Evolutionary conservation across 805 yeast species (phyloP), one percentile per base, ranked within the genome.

Genomic region (Aciculoconidium aculeatum): DNA sequence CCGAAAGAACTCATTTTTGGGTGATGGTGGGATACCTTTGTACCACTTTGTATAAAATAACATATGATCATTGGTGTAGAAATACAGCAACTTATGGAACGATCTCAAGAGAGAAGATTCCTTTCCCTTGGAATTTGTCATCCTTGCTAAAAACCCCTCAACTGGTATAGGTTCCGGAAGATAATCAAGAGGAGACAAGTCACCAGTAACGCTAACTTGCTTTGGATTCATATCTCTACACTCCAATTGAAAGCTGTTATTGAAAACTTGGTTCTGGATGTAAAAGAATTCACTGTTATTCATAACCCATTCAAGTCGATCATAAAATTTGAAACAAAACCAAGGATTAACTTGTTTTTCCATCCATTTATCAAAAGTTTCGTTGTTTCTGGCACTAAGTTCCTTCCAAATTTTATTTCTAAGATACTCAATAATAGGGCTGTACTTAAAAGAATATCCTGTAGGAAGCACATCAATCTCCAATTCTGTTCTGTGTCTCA

Each of bases 101-200:
- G 69, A 53, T 17, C 65, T 59, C 4, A 65, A 45, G 7, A 64
- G 34, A 30, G 53, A 35, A 46, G 53, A 36, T 40, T 52, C 44
- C 39, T 42, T 47, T 0, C 85, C 85, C 5, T 52, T 47, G 34
- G 70, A 62, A 24, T 73, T 65, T 0, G 78, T 67, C 17, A 80
- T 48, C 28, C 78, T 65, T 3, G 72, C 58, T 12, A 88, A 51
- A 48, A 82, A 87, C 0, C 97, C 97, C 55, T 90, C 97, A 7
- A 86, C 52, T 0, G 95, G 78, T 0, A 57, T 30, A 0, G 96
- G 96, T 46, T 81, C 94, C 7, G n/a, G n/a, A n/a, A n/a, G n/a
- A n/a, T n/a, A n/a, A n/a, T n/a, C n/a, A 36, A 12, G 3, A 18
- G 7, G 1, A 11, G 11, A 4, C 25, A 32, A 8, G 32, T 27